Evolutionary conservation across 169 alveolate species (phyloP), one percentile per base, ranked within the genome.

Genomic region (Cryptosporidium tyzzeri): DNA sequence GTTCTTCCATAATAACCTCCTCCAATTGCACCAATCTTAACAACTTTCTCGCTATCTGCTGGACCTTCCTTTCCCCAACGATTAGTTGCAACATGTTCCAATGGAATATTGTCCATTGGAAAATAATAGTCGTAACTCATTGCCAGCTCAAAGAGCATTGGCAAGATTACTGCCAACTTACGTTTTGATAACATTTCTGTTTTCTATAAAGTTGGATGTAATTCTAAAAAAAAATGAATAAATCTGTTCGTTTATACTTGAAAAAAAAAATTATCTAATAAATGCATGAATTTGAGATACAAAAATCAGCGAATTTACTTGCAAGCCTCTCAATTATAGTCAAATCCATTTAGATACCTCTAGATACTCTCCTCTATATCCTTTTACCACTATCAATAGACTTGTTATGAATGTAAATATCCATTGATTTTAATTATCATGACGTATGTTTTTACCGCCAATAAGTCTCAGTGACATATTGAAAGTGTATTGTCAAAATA

Each of bases 1-100:
- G 35, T 1, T 12, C 89, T 55, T 3, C 89, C 89, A 62, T 80
- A 80, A 31, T 80, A 80, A 12, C 89, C 89, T 21, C 89, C 89
- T 6, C 89, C 89, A 37, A 62, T 12, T 21, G 26, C 0, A 26
- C 89, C 89, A 16, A 37, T 62, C 35, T 59, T 59, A 50, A 59
- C 75, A 10, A 45, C 35, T 18, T 58, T 70, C 14, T 59, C 74
- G 0, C 1, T 21, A 3, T 67, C 65, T 23, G 61, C 50, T 10
- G 75, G 67, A 21, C 55, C 73, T 37, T 44, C 67, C 16, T 12
- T 31, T 14, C 80, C 80, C 89, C 89, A 80, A 12, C 10, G 68
- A 48, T 80, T 80, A 26, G 68, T 44, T 21, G 70, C 26, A 29
- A 75, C 31, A 14, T 62, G 33, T 0, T 45, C 44, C 35, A 48